A percentile compares a stretch with the other conserved stretches of the same genome.
Evolutionary conservation across 192 early-diverging fungal genomes (phyloP).

Genomic region (Podochytrium sp.): DNA sequence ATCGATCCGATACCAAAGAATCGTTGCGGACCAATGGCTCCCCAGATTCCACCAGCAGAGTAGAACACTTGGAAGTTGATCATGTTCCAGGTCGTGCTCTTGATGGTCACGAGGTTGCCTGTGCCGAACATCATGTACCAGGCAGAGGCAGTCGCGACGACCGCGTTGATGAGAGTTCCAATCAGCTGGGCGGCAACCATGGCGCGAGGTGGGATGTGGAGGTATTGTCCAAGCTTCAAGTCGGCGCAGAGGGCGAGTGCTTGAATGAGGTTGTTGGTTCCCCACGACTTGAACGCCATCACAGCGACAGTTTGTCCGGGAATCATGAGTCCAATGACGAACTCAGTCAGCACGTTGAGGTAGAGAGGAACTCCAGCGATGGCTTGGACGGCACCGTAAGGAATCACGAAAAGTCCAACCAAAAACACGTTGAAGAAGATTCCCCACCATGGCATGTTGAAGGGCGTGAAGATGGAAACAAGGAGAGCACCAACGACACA

Average conservation of each 20-base stretch:
- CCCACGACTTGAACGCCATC: constrained; percentile 77
- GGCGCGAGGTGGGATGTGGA: constrained; percentile 75
- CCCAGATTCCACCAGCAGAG: no score
- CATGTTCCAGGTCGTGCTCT: constrained; percentile 12
- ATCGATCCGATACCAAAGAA: constrained; percentile 57
- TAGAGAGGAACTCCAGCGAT: constrained; percentile 55
- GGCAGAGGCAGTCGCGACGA: constrained; percentile 3
- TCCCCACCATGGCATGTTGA: constrained; percentile 36
- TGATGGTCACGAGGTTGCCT: neutral
- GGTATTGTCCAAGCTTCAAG: constrained; percentile 69
- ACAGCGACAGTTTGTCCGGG: constrained; percentile 67
- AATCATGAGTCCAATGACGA: constrained; percentile 61
- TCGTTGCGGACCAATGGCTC: constrained; percentile 68
- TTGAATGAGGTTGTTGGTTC: constrained; percentile 66
- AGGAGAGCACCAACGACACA: neutral
- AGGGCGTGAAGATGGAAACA: constrained; percentile 32
- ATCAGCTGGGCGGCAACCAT: constrained; percentile 78
- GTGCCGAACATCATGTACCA: constrained; percentile 20
- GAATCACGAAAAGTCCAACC: constrained; percentile 50
- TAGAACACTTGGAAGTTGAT: constrained; percentile 64
- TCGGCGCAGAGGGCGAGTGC: constrained; percentile 64
- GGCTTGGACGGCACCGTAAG: constrained; percentile 61
- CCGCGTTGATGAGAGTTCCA: constrained; percentile 42
- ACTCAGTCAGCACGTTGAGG: constrained; percentile 66
- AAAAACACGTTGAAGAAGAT: constrained; percentile 22